Evolutionary conservation across 176 grass and related monocot species (phyloP), one percentile per base, ranked within the genome.

Genomic region (Aechmea fasciata): DNA sequence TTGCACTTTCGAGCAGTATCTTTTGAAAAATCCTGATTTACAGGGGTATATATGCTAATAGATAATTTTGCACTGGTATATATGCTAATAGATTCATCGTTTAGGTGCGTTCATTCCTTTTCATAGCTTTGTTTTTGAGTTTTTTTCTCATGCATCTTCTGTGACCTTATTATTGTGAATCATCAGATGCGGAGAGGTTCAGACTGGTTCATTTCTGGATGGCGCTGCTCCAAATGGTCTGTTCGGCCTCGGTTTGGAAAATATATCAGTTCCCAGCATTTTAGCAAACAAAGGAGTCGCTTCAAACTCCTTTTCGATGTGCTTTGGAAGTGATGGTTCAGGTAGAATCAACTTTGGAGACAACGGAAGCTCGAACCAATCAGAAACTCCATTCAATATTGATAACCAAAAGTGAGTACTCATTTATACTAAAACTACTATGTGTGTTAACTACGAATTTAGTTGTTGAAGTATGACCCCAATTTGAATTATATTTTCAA

Each of bases 301-400:
- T 18, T 65, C 77, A 47, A 77, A 99, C 66, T 99, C 95, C 20
- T 99, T 99, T 68, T 99, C 95, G 47, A 99, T 99, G 90, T 99
- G 95, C 63, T 99, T 99, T 49, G 71, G 80, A 18, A 29, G 68
- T 26, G 80, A 88, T 11, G 95, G 84, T 11, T 24, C 73, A 50
- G 95, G 95, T 24, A 84, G 90, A 66, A 85, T 99, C 80, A 90
- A 90, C 57, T 99, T 99, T 53, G 95, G 95, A n/a, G 95, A 99
- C 85, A 80, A 69, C 0, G 95, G 95, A 71, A 94, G 75, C 82
- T 81, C 86, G 0, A 82, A 88, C 47, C 95, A 99, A 78, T 59
- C 76, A 71, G 95, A 99, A 78, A 93, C 95, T 54, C 82, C 86
- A 11, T 50, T 99, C 24, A 77, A 82, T 64, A 64, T 85, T n/a